phyloP scores from a whole-genome alignment of 2,329 filamentous ascomycete species.

The Colletotrichum theobromicola region DNA sequence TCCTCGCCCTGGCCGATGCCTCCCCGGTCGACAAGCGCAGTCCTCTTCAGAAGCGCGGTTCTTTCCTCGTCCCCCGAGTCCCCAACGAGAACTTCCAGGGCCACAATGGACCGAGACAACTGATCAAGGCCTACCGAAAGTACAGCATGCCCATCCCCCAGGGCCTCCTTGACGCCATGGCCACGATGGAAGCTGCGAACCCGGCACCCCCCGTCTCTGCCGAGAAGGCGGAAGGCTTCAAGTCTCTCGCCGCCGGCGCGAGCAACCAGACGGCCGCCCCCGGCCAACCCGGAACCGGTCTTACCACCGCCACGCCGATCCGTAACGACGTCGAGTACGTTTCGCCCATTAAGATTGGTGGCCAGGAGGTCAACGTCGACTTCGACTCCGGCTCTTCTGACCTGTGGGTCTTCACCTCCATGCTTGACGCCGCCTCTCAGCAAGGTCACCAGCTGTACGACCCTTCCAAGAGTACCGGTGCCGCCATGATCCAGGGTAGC shows the following conservation, averaged over 20 bases:
- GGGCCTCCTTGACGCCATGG: conserved; percentile 43
- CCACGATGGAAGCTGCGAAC: conserved; percentile 20
- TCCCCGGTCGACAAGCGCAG: conserved; percentile 21
- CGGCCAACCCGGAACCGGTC: conserved; percentile 43
- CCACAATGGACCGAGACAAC: conserved; percentile 62
- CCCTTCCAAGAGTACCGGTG: conserved; percentile 38
- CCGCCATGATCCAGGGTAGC: conserved; percentile 41
- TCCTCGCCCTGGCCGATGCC: conserved; percentile 28
- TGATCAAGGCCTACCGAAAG: conserved; percentile 73
- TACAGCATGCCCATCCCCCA: conserved; percentile 61
- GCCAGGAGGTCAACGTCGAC: conserved; percentile 71
- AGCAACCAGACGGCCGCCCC: conserved; percentile 14
- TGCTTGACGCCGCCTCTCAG: conserved; percentile 50
- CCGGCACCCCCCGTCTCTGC: not conserved
- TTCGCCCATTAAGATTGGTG: conserved; percentile 71
- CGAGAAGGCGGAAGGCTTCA: conserved; percentile 29
- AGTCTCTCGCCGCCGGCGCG: not conserved
- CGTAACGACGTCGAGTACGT: conserved; percentile 73
- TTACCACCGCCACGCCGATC: conserved; percentile 69
- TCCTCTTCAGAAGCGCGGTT: conserved; percentile 47
- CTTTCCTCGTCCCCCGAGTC: conserved; percentile 65
- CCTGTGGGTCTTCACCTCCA: conserved; percentile 75
- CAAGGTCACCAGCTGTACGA: conserved; percentile 53
- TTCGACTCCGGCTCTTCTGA: conserved; percentile 81
- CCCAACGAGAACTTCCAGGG: conserved; percentile 59